Percentiles rank a stretch among this genome's conserved stretches.
These are phyloP conservation scores for Trebouxia sp. DNA, from an alignment of 139 green algal genomes.

Conservation along the genomic window DNA sequence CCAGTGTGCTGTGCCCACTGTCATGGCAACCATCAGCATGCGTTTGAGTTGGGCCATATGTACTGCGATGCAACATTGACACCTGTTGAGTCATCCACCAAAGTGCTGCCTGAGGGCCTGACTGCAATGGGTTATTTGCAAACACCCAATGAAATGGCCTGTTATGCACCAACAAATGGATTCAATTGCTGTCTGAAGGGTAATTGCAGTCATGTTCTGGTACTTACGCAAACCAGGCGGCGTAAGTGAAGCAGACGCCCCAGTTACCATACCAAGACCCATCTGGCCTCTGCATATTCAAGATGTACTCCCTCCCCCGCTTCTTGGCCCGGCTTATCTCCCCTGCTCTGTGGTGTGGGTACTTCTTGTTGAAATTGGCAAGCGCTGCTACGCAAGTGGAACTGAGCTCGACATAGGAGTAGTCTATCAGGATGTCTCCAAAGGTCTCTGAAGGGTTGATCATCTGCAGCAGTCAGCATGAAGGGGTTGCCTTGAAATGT, in stretches of 20 bases:
- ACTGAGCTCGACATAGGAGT: constrained; percentile 96
- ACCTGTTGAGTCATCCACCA: too few species aligned
- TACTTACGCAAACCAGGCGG: constrained; percentile 89
- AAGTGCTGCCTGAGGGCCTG: too few species aligned
- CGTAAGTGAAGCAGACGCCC: constrained; percentile 99
- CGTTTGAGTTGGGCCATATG: too few species aligned
- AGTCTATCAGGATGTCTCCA: constrained; percentile 99
- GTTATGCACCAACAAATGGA: too few species aligned
- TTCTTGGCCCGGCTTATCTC: constrained; percentile 44
- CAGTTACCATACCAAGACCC: constrained; percentile 97
- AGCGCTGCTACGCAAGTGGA: constrained; percentile 94
- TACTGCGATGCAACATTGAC: too few species aligned
- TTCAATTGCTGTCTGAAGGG: too few species aligned
- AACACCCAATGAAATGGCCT: too few species aligned
- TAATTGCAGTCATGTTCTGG: not conserved
- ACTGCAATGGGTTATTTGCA: too few species aligned
- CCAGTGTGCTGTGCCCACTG: too few species aligned
- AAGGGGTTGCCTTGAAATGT: too few species aligned
- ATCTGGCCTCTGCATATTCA: constrained; percentile 80
- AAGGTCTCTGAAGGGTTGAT: constrained; percentile 99
- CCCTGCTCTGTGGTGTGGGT: constrained; percentile 48
- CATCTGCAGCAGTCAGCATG: too few species aligned
- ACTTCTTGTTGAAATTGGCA: constrained; percentile 57
- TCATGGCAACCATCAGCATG: too few species aligned
- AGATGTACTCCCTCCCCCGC: constrained; percentile 64